Conservation (phyloP, 2,329 filamentous ascomycete genomes). For the Claviceps sp. region DNA sequence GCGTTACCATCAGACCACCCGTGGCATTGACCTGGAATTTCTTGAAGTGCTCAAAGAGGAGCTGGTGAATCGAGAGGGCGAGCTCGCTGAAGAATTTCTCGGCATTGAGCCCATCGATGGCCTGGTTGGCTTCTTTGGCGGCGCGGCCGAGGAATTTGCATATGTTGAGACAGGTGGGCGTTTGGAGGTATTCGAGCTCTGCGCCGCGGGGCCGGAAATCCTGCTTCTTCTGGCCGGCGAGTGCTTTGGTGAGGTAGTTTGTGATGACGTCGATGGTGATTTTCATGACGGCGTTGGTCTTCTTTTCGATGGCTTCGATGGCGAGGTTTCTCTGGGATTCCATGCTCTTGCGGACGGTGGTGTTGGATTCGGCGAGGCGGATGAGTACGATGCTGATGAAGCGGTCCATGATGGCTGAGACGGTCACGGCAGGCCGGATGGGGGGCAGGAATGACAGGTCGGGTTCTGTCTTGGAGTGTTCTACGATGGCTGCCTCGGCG, state of each 20-base stretch:
- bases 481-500: conserved; percentile 63
- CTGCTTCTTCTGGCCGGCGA: conserved; percentile 69
- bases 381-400: conserved; percentile 86
- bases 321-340: conserved; percentile 66
- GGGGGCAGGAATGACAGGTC: conserved; percentile 73
- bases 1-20: conserved; percentile 86
- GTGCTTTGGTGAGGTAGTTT: conserved; percentile 60
- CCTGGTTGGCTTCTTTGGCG: conserved; percentile 46
- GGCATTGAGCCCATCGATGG: conserved; percentile 74
- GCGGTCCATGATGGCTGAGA: conserved; percentile 84
- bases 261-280: conserved; percentile 52
- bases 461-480: conserved; percentile 69
- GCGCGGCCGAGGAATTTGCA: conserved; percentile 66
- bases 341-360: conserved; percentile 81
- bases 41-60: conserved; percentile 87
- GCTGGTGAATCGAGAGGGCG: conserved; percentile 59
- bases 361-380: conserved; percentile 75
- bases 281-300: conserved; percentile 52
- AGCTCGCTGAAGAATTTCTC: conserved; percentile 74
- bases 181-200: conserved; percentile 69
- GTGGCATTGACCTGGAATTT: conserved; percentile 88
- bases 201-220: conserved; percentile 84
- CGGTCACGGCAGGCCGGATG: conserved; percentile 70
- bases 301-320: conserved; percentile 69
- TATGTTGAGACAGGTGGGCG: conserved; percentile 69